Conservation (phyloP, 106 monocot species). For the Dendrobium huoshanense region DNA sequence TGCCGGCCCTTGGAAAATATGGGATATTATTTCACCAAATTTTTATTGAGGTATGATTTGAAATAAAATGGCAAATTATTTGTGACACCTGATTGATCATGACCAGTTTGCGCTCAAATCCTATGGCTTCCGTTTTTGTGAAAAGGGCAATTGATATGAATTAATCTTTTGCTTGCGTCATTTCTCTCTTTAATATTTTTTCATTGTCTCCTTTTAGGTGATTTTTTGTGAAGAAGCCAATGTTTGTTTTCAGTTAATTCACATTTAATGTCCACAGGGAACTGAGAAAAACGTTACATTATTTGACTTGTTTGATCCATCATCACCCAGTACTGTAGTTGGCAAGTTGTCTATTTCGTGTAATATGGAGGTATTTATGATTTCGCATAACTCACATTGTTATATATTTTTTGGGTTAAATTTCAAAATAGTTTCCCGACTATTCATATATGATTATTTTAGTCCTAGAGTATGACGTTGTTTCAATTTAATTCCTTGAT, state of each 20-base stretch:
- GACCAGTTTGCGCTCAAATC: neutral
- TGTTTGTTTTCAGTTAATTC: neutral
- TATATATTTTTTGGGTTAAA: neutral
- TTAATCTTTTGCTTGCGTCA: neutral
- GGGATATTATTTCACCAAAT: neutral
- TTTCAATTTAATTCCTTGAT: too few species aligned
- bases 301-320: conserved; percentile 57
- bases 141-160: neutral
- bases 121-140: neutral
- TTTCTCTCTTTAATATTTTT: neutral
- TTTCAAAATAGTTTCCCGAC: too few species aligned
- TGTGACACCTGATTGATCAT: neutral
- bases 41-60: neutral
- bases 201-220: neutral
- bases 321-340: conserved; percentile 38
- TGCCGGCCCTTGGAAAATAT: neutral
- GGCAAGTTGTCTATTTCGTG: conserved; percentile 66
- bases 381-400: neutral
- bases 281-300: conserved; percentile 33
- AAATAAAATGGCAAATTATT: neutral
- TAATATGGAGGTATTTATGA: conserved; percentile 63
- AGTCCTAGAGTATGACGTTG: too few species aligned
- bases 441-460: too few species aligned
- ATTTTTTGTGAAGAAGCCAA: neutral
- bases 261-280: conserved; percentile 32